Base-by-base conservation (phyloP, 306 rosid species). In the Ormosia emarginata region DNA sequence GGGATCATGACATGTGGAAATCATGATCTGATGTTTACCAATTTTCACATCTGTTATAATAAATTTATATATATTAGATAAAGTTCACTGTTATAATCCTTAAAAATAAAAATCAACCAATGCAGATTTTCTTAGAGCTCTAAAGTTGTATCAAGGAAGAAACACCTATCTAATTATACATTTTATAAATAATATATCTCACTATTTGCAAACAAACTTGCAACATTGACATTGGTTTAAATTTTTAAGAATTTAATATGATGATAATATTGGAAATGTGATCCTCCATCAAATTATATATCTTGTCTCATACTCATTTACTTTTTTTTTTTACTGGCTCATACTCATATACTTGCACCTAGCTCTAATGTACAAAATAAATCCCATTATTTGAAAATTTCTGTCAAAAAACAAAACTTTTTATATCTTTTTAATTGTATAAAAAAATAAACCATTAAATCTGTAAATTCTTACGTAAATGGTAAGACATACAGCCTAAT, bases 1-100 rank as follows among this genome's bases (percentile, higher is more conserved):
- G 15, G 7, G 57, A 49, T 80, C n/a, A 9, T 9, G 79, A 85
- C 85, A 66, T 33, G 81, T 71, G 69, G 40, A 82, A 30, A 17
- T 56, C 82, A 82, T 53, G 5, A 66, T 82, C 32, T 40, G 12
- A 59, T 56, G 72, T 40, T 34, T 29, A 9, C n/a, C 8, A 65
- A 3, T 33, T 77, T 37, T 36, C 18, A 33, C 2, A 52, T 39
- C 15, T 41, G 14, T 30, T 41, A 50, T 14, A 6, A 12, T 50
- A 50, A 50, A n/a, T 50, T 50, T 55, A 55, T 5, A 55, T 5
- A 15, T 55, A 55, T 56, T 9, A 56, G 11, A 18, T 3, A 13
- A 32, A 24, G n/a, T 34, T 8, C 6, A 4, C 0, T 15, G 17
- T 67, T 41, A 18, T 12, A 44, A 44, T 6, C 40, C 4, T 68